Conservation (phyloP, 306 rosid genomes). For the Prosopis cineraria region DNA sequence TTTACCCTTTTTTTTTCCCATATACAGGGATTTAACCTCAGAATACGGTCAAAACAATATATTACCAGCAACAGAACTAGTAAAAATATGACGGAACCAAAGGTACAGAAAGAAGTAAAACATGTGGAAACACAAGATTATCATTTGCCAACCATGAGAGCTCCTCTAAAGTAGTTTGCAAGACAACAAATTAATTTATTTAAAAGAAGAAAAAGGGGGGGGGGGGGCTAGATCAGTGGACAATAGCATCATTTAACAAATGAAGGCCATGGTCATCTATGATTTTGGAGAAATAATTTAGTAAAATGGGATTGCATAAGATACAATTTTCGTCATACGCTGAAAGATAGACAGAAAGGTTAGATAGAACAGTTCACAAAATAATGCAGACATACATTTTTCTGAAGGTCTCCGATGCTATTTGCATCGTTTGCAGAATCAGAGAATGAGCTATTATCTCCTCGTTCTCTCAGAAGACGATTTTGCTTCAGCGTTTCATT, state of each 20-base stretch:
- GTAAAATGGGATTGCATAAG: not conserved
- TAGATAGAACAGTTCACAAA: conserved; percentile 27
- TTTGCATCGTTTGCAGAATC: conserved; percentile 51
- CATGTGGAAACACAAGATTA: not conserved
- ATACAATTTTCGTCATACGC: not conserved
- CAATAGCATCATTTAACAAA: not conserved
- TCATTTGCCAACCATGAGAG: not conserved
- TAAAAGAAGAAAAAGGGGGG: not conserved
- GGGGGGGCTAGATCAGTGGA: not conserved
- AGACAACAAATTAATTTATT: not conserved
- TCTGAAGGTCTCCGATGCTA: conserved; percentile 37
- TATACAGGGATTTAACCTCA: not conserved
- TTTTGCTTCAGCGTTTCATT: conserved; percentile 93
- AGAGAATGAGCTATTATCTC: conserved; percentile 56
- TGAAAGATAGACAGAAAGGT: conserved; percentile 28
- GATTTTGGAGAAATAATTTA: not conserved
- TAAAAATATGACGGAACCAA: not conserved
- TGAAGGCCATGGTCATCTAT: not conserved
- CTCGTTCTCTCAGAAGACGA: conserved; percentile 67
- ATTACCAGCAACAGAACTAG: not conserved
- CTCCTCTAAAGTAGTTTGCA: not conserved
- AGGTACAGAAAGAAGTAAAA: not conserved
- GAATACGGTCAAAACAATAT: not conserved
- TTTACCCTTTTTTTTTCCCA: not conserved
- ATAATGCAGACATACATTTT: conserved; percentile 42